A percentile compares a stretch with the other conserved stretches of the same genome.
Evolutionary conservation across 2,329 filamentous ascomycete species (phyloP).

Genomic region (Colletotrichum aenigma): DNA sequence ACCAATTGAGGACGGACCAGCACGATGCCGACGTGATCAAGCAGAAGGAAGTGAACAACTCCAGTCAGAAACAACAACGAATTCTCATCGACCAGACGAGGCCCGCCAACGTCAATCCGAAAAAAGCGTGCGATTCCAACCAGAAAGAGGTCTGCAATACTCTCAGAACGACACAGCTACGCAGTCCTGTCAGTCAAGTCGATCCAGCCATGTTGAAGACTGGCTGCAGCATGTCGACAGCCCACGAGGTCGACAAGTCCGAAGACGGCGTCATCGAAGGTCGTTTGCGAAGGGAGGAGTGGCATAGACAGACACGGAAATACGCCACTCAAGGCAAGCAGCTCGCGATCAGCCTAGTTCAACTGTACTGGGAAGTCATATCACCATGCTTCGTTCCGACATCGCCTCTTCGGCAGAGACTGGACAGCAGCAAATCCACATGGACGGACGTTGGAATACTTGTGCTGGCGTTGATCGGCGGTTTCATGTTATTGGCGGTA

Average conservation of each 20-base stretch:
- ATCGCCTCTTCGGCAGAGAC: constrained; percentile 8
- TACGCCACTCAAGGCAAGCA: constrained; percentile 3
- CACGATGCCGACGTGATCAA: neutral
- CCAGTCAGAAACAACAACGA: neutral
- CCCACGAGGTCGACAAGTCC: neutral
- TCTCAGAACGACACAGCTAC: neutral
- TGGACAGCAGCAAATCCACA: constrained; percentile 3
- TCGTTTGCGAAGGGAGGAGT: constrained; percentile 9
- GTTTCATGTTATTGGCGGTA: neutral
- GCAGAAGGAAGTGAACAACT: neutral
- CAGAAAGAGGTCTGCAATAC: neutral
- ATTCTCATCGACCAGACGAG: neutral
- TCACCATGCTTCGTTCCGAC: constrained; percentile 16
- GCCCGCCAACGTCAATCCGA: neutral
- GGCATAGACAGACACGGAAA: neutral
- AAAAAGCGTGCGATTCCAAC: neutral
- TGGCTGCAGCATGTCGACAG: neutral
- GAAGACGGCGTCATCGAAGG: constrained; percentile 19
- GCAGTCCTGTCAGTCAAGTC: neutral
- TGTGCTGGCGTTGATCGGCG: neutral
- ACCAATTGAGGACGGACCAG: neutral
- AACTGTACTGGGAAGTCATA: neutral
- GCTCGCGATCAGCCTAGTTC: neutral
- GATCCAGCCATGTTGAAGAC: neutral
- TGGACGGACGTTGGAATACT: constrained; percentile 1